phyloP scores from a whole-genome alignment of 306 rosid genomes.

The Chamaecrista fasciculata region DNA sequence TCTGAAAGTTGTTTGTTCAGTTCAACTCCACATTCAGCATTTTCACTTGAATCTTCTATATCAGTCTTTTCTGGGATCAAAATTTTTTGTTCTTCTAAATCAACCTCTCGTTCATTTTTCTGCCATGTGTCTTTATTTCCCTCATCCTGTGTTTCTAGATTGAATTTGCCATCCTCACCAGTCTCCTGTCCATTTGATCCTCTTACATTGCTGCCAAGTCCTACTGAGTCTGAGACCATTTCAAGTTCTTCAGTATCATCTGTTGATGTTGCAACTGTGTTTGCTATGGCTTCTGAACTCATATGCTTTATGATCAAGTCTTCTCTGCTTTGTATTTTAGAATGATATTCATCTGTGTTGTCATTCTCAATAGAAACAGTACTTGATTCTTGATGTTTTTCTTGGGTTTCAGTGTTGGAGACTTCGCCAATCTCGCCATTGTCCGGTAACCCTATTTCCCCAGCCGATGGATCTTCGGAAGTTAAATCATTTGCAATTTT shows the following conservation, averaged over 20 bases:
- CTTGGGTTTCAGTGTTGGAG: slow-evolving; percentile 13
- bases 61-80: slow-evolving; percentile 19
- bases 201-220: too few relatives aligned
- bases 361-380: background rate
- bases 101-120: slow-evolving; percentile 23
- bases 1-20: slow-evolving; percentile 7
- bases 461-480: slow-evolving; percentile 19
- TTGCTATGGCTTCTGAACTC: background rate
- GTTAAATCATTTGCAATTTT: slow-evolving; percentile 15
- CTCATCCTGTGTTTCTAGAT: too few relatives aligned
- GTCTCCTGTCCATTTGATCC: too few relatives aligned
- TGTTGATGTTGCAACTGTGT: slow-evolving; percentile 12
- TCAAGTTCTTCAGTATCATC: slow-evolving; percentile 15
- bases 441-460: slow-evolving; percentile 29
- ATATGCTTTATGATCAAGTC: background rate
- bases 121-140: too few relatives aligned
- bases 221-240: background rate
- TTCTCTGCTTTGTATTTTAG: slow-evolving; percentile 4
- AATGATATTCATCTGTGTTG: slow-evolving; percentile 18
- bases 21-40: background rate
- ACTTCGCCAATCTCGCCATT: slow-evolving; percentile 9
- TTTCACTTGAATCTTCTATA: slow-evolving; percentile 13
- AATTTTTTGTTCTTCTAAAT: background rate
- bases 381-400: slow-evolving; percentile 25
- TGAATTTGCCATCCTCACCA: too few relatives aligned